Evolutionary conservation across 2,329 filamentous ascomycete species (phyloP), one percentile per base, ranked within the genome.

Genomic region (Hymenoscyphus scutula): DNA sequence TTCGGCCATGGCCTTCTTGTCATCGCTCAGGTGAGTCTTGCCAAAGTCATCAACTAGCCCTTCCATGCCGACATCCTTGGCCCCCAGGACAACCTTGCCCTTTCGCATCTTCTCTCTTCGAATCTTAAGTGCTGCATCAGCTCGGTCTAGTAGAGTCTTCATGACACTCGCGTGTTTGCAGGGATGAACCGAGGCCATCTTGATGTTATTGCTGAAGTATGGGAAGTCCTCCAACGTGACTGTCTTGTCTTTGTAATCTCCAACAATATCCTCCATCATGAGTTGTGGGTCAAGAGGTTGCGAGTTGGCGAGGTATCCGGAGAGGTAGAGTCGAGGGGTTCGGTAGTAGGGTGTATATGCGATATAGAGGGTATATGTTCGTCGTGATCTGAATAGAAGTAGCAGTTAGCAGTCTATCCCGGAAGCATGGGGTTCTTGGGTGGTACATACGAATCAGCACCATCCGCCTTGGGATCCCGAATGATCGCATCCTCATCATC

Each of bases 331-430:
- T 37, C 95, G 91, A 0, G 95, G 95, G 3, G 95, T 98, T 70
- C 92, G 90, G 79, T 98, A 99, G 81, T 96, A 97, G 41, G 93
- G 90, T 4, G 93, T 91, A 80, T 99, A 99, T 78, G 92, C 95
- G 73, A 99, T 98, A 82, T 99, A 99, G 69, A 99, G 89, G 53
- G 90, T 97, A 77, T 99, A 99, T n/a, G 91, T 96, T 69, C 95
- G 90, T 58, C 91, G 84, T 60, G 90, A 88, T 62, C 91, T 96
- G 68, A 5, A 37, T 54, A 23, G 8, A 3, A 11, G 7, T n/a
- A 29, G 11, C 17, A 56, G 61, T 66, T 45, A 68, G 67, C 65
- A 62, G 45, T 34, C 32, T 38, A 23, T 8, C 27, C 59, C 29
- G 53, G 10, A 51, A 19, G 32, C 23, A 17, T 41, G 30, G 29